A percentile compares a stretch with the other conserved stretches of the same genome.
These are phyloP conservation scores for Xylariaceae sp. DNA, from an alignment of 2,329 filamentous ascomycete genomes.

Conservation along the genomic window DNA sequence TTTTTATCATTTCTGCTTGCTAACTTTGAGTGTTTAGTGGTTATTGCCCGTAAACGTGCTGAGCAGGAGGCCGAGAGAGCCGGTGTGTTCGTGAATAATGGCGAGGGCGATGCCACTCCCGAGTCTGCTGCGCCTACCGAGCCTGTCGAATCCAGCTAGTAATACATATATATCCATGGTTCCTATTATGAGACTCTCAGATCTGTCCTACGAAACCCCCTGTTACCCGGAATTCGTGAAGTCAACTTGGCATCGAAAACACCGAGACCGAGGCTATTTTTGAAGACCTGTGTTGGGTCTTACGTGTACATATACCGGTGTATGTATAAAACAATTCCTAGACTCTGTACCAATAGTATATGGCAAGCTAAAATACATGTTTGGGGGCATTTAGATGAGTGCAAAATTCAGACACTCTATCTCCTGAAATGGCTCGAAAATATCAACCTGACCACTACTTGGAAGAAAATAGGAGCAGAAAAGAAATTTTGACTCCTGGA, in stretches of 20 bases:
- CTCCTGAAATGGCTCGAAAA: too few species aligned
- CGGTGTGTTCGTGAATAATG: background rate
- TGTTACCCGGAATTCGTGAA: background rate
- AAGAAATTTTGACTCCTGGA: too few species aligned
- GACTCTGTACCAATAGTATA: conserved; percentile 13
- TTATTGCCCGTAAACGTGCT: conserved; percentile 7
- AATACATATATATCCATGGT: background rate
- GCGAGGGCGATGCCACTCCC: background rate
- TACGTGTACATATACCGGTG: conserved; percentile 11
- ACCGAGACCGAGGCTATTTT: background rate
- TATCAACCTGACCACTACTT: too few species aligned
- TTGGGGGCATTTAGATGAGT: background rate
- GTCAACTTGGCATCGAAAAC: background rate
- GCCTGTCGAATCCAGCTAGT: background rate
- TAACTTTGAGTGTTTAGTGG: conserved; percentile 7
- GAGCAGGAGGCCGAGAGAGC: conserved; percentile 20
- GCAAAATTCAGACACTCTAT: background rate
- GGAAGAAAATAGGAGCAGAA: too few species aligned
- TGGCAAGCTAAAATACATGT: background rate
- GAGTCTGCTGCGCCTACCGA: background rate
- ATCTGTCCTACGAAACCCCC: background rate
- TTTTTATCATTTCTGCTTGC: background rate
- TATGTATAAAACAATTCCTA: conserved; percentile 12
- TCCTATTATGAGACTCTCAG: background rate
- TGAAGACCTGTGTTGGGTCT: background rate